Conservation (phyloP, 345 rosid species). For the Tarenaya hassleriana region DNA sequence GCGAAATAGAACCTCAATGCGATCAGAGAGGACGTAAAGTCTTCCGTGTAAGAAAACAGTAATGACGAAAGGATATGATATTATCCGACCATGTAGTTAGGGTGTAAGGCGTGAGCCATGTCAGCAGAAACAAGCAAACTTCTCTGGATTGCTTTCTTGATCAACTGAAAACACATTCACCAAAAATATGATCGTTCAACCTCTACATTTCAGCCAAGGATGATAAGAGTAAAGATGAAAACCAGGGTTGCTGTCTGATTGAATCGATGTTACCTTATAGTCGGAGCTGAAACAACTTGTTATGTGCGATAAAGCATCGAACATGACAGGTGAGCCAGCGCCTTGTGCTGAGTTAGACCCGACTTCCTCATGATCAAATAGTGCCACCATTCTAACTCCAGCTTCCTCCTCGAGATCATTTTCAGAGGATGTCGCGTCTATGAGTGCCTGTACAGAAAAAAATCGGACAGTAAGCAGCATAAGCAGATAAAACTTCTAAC, state of each 20-base stretch:
- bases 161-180: constrained; percentile 40
- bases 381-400: constrained; percentile 88
- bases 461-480: background rate
- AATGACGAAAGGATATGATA: background rate
- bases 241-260: background rate
- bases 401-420: constrained; percentile 65
- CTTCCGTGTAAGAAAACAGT: background rate
- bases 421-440: constrained; percentile 67
- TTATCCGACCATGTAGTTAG: constrained; percentile 65
- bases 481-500: background rate
- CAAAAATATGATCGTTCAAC: background rate
- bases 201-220: constrained; percentile 2
- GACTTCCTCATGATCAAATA: constrained; percentile 97
- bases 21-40: constrained; percentile 12
- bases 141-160: constrained; percentile 78
- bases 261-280: constrained; percentile 46
- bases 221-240: background rate
- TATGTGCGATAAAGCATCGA: constrained; percentile 83
- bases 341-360: constrained; percentile 96
- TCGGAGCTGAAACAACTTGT: constrained; percentile 65
- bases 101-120: constrained; percentile 98
- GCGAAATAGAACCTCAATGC: constrained; percentile 18
- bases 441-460: constrained; percentile 48
- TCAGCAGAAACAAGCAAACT: constrained; percentile 92
- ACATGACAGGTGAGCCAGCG: constrained; percentile 95